Conservation (phyloP, 257 asterid genomes). For the Plantago ovata region DNA sequence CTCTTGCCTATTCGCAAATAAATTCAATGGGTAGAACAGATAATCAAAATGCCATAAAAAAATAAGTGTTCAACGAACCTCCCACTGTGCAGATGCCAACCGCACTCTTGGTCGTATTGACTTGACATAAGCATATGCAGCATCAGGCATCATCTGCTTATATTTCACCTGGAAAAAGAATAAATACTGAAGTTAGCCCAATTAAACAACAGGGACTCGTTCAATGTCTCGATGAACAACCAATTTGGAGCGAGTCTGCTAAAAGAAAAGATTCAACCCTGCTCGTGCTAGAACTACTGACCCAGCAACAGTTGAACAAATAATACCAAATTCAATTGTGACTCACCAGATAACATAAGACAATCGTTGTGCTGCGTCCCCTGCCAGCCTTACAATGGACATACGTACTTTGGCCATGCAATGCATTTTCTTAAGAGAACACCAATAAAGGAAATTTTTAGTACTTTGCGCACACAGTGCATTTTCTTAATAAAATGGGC, state of each 20-base stretch:
- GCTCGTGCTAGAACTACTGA: no score
- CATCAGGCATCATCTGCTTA: conserved; percentile 60
- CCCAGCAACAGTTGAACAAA: no score
- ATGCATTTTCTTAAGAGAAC: conserved; percentile 40
- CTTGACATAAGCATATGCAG: conserved; percentile 58
- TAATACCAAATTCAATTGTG: conserved; percentile 1
- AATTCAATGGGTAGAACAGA: not conserved
- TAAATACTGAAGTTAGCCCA: not conserved
- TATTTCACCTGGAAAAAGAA: conserved; percentile 38
- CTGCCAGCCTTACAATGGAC: conserved; percentile 80
- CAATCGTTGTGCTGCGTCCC: conserved; percentile 74
- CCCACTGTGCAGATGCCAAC: conserved; percentile 53
- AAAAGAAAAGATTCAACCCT: no score
- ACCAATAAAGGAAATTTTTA: conserved; percentile 3
- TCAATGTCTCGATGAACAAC: no score
- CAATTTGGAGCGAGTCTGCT: no score
- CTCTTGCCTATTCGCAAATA: not conserved
- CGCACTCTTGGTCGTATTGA: conserved; percentile 63
- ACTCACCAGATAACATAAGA: conserved; percentile 64
- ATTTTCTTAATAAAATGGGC: not conserved
- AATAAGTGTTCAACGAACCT: conserved; percentile 28
- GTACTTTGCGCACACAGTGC: no score
- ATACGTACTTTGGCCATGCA: conserved; percentile 40
- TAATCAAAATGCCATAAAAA: not conserved
- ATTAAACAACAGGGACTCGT: no score